Evolutionary conservation across 306 rosid genomes (phyloP).

Genomic region (Quillaja saponaria): DNA sequence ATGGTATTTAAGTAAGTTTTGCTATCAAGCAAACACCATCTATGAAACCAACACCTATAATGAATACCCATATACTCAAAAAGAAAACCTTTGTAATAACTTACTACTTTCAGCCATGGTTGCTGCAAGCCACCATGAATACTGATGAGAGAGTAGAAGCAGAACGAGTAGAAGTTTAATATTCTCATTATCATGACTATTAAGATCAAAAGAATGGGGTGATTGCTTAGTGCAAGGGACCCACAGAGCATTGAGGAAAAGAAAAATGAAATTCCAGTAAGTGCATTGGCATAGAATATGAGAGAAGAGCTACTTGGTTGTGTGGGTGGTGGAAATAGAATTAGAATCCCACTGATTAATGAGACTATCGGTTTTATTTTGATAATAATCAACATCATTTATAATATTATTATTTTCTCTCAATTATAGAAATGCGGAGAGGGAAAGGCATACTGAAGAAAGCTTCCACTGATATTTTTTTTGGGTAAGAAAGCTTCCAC

Average conservation of each 20-base stretch:
- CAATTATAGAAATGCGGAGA: too few species aligned
- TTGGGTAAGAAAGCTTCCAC: too few species aligned
- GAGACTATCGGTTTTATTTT: constrained; percentile 27
- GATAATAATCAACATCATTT: constrained; percentile 24
- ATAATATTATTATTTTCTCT: too few species aligned
- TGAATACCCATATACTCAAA: background rate
- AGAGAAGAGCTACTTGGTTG: constrained; percentile 29
- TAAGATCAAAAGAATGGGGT: constrained; percentile 37
- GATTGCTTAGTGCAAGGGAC: constrained; percentile 48
- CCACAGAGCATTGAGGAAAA: constrained; percentile 45
- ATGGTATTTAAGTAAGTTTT: too few species aligned
- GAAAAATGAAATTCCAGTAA: constrained; percentile 20
- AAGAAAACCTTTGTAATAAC: background rate
- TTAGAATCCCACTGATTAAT: constrained; percentile 65
- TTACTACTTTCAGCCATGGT: constrained; percentile 36
- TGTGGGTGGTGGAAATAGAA: constrained; percentile 58
- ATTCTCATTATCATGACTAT: constrained; percentile 28
- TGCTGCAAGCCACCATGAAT: constrained; percentile 29
- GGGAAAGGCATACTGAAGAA: too few species aligned
- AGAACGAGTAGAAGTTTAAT: constrained; percentile 29
- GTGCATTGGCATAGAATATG: constrained; percentile 46
- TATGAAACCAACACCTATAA: background rate
- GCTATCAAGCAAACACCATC: background rate
- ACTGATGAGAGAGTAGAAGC: constrained; percentile 24
- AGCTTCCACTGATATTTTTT: too few species aligned